Evolutionary conservation across 1,139 yeast genomes (phyloP).

Genomic region (Nakaseomyces kungkrabaensis): DNA sequence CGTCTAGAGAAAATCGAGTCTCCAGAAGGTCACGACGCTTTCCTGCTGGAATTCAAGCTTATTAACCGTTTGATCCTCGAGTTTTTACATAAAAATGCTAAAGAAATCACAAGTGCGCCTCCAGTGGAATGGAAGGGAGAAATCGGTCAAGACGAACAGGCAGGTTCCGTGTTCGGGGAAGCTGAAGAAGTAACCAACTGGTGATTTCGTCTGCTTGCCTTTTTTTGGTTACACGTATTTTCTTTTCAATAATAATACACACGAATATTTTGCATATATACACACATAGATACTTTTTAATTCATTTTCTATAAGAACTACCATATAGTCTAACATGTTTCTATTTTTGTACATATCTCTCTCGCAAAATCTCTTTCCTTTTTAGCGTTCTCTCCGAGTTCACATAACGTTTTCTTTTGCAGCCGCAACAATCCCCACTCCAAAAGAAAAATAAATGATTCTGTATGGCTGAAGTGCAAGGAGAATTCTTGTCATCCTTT

Average conservation of each 20-base stretch:
- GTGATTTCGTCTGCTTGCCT: conserved; percentile 32
- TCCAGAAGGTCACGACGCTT: conserved; percentile 98
- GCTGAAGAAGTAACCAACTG: conserved; percentile 89
- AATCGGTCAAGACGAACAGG: conserved; percentile 47
- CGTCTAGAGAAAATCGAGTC: conserved; percentile 63
- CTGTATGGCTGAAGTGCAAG: too few relatives aligned
- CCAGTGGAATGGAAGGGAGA: conserved; percentile 32
- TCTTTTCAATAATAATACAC: too few relatives aligned
- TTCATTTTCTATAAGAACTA: background rate
- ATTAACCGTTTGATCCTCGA: conserved; percentile 62
- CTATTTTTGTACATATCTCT: too few relatives aligned
- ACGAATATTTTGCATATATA: background rate
- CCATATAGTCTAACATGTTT: too few relatives aligned
- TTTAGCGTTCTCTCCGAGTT: too few relatives aligned
- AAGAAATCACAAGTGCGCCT: conserved; percentile 32
- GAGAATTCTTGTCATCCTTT: background rate
- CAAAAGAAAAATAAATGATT: too few relatives aligned
- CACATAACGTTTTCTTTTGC: too few relatives aligned
- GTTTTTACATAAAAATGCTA: conserved; percentile 48
- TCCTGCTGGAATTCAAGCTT: conserved; percentile 74
- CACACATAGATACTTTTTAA: background rate
- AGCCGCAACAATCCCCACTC: too few relatives aligned
- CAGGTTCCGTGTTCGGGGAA: conserved; percentile 83
- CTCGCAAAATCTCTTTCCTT: too few relatives aligned
- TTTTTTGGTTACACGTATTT: too few relatives aligned